Conservation (phyloP, 768 basidiomycete species). For the Pisolithus orientalis region DNA sequence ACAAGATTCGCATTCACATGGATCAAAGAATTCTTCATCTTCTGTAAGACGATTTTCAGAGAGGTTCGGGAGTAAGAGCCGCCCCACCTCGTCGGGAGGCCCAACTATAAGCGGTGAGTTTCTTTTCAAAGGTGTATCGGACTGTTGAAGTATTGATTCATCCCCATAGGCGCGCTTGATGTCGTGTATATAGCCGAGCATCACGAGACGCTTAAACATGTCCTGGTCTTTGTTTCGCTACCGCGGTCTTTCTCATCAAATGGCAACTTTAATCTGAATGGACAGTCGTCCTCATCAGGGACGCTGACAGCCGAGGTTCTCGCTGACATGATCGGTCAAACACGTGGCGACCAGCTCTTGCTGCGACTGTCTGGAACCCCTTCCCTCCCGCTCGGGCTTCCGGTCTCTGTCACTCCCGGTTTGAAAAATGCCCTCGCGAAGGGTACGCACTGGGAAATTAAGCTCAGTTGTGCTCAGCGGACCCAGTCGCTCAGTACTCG, state of each 20-base stretch:
- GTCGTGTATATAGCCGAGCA: slow-evolving; percentile 65
- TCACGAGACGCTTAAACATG: slow-evolving; percentile 78
- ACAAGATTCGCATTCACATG: slow-evolving; percentile 7
- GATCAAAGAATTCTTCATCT: slow-evolving; percentile 12
- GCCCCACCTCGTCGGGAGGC: slow-evolving; percentile 9
- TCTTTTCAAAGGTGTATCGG: not conserved
- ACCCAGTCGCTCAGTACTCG: not conserved
- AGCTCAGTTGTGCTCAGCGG: slow-evolving; percentile 39
- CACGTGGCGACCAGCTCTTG: slow-evolving; percentile 48
- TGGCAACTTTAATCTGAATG: not conserved
- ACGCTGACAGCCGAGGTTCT: slow-evolving; percentile 56
- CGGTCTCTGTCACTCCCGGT: slow-evolving; percentile 52
- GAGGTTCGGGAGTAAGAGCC: slow-evolving; percentile 18
- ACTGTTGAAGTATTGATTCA: not conserved
- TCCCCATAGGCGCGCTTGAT: slow-evolving; percentile 26
- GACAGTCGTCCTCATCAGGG: slow-evolving; percentile 21
- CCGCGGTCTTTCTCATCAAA: not conserved
- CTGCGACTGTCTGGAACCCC: slow-evolving; percentile 53
- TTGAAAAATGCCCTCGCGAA: slow-evolving; percentile 52
- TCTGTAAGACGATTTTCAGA: slow-evolving; percentile 15
- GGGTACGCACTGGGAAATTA: slow-evolving; percentile 65
- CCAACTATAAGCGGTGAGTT: slow-evolving; percentile 15
- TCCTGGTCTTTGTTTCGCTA: slow-evolving; percentile 63
- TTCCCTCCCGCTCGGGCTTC: slow-evolving; percentile 53
- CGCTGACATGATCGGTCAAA: slow-evolving; percentile 35